phyloP scores from a whole-genome alignment of 129 eudicot species.

The Dittrichia graveolens region DNA sequence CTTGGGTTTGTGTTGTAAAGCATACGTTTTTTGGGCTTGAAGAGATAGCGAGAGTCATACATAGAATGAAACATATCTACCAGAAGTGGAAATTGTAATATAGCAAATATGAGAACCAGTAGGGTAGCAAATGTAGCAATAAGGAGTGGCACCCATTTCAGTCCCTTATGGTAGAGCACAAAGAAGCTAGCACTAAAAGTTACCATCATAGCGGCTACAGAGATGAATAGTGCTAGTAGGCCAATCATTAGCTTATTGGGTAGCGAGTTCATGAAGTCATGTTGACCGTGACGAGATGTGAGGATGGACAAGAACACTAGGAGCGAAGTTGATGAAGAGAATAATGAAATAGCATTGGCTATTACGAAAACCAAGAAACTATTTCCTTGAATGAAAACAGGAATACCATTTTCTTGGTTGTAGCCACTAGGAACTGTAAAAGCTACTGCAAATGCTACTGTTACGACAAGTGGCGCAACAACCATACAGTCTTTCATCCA shows the following conservation, averaged over 20 bases:
- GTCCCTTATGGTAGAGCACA: constrained; percentile 23
- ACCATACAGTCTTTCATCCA: constrained; percentile 37
- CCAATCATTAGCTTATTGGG: constrained; percentile 23
- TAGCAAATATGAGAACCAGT: constrained; percentile 10
- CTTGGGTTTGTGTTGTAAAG: neutral
- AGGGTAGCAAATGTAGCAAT: constrained; percentile 1
- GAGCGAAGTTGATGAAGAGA: constrained; percentile 31
- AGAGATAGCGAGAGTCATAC: constrained; percentile 14
- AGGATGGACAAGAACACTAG: constrained; percentile 33
- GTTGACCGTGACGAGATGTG: constrained; percentile 13
- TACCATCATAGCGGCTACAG: constrained; percentile 30
- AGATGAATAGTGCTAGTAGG: constrained; percentile 21
- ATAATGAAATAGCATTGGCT: constrained; percentile 34
- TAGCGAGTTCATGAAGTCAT: constrained; percentile 16
- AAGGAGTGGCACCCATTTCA: constrained; percentile 28
- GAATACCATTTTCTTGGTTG: constrained; percentile 11
- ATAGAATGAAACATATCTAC: constrained; percentile 26
- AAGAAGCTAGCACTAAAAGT: constrained; percentile 33
- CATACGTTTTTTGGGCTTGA: constrained; percentile 12
- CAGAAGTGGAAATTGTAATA: constrained; percentile 21
- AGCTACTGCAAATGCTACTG: constrained; percentile 36
- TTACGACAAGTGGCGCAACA: constrained; percentile 23
- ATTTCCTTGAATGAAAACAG: constrained; percentile 2
- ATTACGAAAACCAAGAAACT: constrained; percentile 23
- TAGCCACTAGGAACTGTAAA: constrained; percentile 39